Conservation (phyloP, 2,329 filamentous ascomycete species). For the Drechslera avenae region DNA sequence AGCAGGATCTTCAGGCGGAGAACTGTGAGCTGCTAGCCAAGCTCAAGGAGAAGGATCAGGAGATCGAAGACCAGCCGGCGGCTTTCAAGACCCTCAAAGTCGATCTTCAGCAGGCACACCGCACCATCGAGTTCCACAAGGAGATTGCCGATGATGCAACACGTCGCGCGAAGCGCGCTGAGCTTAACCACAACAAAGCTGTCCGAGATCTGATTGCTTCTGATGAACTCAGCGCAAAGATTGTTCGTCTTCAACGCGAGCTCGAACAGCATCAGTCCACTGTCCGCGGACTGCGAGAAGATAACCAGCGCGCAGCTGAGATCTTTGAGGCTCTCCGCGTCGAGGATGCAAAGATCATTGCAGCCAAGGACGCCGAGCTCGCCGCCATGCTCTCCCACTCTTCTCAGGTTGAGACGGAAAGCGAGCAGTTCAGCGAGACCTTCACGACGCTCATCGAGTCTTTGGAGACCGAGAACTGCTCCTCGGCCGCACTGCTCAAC, state of each 20-base stretch:
- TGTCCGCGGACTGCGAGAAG: conserved; percentile 15
- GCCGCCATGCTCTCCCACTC: background rate
- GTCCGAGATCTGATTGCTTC: conserved; percentile 4
- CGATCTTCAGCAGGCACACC: conserved; percentile 25
- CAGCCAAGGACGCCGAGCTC: conserved; percentile 1
- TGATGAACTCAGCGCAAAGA: conserved; percentile 7
- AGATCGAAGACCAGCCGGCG: conserved; percentile 19
- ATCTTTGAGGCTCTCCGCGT: conserved; percentile 8
- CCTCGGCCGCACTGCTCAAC: conserved; percentile 4
- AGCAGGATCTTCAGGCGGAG: conserved; percentile 11
- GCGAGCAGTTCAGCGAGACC: conserved; percentile 12
- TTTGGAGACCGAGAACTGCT: conserved; percentile 12
- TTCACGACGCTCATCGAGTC: conserved; percentile 13
- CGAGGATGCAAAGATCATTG: conserved; percentile 4
- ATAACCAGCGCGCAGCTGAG: conserved; percentile 16
- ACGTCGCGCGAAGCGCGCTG: conserved; percentile 20
- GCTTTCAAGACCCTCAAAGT: conserved; percentile 20
- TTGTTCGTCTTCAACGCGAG: conserved; percentile 16
- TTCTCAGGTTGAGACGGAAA: conserved; percentile 13
- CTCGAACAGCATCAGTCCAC: conserved; percentile 8
- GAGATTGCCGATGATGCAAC: conserved; percentile 8
- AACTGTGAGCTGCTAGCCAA: conserved; percentile 12
- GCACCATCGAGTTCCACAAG: conserved; percentile 18
- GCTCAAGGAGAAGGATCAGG: conserved; percentile 19
- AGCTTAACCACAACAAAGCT: conserved; percentile 12